Conservation (phyloP, 106 monocot species). For the Dendrobium officinale region DNA sequence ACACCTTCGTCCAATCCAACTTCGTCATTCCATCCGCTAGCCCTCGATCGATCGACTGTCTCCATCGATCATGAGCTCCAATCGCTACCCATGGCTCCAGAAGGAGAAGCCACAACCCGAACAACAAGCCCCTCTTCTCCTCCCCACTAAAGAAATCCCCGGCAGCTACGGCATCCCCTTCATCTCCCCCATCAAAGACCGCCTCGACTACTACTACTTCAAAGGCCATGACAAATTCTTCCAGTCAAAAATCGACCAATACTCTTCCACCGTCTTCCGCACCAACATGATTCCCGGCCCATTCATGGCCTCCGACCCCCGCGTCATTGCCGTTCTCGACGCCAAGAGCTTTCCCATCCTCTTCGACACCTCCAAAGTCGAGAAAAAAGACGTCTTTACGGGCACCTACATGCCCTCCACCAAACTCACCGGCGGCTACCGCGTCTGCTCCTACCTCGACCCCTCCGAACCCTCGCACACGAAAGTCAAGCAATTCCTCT, state of each 20-base stretch:
- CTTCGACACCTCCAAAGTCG: slow-evolving; percentile 52
- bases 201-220: slow-evolving; percentile 48
- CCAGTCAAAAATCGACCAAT: slow-evolving; percentile 14
- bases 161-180: slow-evolving; percentile 49
- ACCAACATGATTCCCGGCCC: slow-evolving; percentile 49
- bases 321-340: slow-evolving; percentile 47
- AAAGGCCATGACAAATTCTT: slow-evolving; percentile 41
- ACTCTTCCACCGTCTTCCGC: slow-evolving; percentile 50
- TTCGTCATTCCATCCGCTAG: too few species aligned
- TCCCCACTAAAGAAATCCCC: slow-evolving; percentile 13
- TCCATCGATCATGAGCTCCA: neutral
- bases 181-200: slow-evolving; percentile 32
- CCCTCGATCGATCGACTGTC: neutral
- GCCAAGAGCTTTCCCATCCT: slow-evolving; percentile 43
- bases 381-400: slow-evolving; percentile 43
- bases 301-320: slow-evolving; percentile 24
- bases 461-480: slow-evolving; percentile 42
- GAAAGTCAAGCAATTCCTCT: slow-evolving; percentile 26
- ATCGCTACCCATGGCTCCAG: too few species aligned
- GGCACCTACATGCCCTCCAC: slow-evolving; percentile 48
- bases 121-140: neutral
- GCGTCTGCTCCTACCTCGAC: slow-evolving; percentile 48
- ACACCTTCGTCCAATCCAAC: too few species aligned
- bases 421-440: slow-evolving; percentile 38
- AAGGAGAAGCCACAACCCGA: neutral